These are phyloP conservation scores for Rosa hybrid DNA, from an alignment of 331 rosid genomes.

Conservation along the genomic window DNA sequence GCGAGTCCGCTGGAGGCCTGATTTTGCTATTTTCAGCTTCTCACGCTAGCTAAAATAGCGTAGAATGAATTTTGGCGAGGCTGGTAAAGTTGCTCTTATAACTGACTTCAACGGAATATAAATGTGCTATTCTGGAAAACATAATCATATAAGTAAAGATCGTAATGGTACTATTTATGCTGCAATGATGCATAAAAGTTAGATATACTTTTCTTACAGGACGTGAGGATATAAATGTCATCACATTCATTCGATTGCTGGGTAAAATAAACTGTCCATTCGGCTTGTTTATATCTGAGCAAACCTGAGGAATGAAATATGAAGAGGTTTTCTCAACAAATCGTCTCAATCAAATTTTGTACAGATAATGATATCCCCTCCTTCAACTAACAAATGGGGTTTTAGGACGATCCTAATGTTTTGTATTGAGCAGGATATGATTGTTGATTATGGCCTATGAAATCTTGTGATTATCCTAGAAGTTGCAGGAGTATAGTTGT, in stretches of 20 bases:
- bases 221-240: constrained; percentile 76
- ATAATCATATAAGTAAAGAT: not conserved
- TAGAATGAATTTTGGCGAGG: too few relatives aligned
- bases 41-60: too few relatives aligned
- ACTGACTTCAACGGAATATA: constrained; percentile 10
- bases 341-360: not conserved
- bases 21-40: too few relatives aligned
- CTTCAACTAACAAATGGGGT: too few relatives aligned
- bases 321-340: constrained; percentile 20
- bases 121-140: not conserved
- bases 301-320: constrained; percentile 54
- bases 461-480: too few relatives aligned
- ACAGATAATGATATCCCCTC: too few relatives aligned
- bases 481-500: too few relatives aligned
- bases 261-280: constrained; percentile 92
- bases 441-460: too few relatives aligned
- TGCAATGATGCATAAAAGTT: constrained; percentile 14
- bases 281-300: constrained; percentile 97
- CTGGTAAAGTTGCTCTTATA: too few relatives aligned
- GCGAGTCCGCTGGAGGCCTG: too few relatives aligned
- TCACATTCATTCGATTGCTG: constrained; percentile 29
- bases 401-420: too few relatives aligned
- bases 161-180: not conserved
- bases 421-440: too few relatives aligned
- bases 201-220: constrained; percentile 83